phyloP scores from a whole-genome alignment of 1,139 yeast species.

The Magnusiomyces clavatus region DNA sequence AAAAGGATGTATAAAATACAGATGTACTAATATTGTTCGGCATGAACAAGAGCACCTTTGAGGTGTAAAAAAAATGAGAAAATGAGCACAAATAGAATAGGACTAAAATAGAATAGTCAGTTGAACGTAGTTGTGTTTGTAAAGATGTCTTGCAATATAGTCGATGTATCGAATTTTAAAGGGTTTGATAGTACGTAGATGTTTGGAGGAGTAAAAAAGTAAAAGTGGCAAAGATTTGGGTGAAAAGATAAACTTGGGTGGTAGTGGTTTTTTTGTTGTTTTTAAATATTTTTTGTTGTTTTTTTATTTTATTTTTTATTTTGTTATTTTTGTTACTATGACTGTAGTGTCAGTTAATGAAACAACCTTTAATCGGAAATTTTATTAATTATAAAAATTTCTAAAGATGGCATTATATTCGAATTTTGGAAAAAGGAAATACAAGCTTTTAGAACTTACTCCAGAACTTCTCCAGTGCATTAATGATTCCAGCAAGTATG shows the following conservation, averaged over 20 bases:
- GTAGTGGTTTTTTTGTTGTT: neutral
- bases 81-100: too few species aligned
- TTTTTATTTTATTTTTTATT: neutral
- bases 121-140: too few species aligned
- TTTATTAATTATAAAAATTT: too few species aligned
- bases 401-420: slow-evolving; percentile 12
- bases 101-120: too few species aligned
- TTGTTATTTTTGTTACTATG: neutral
- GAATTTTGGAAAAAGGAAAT: slow-evolving; percentile 10
- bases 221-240: neutral
- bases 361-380: neutral
- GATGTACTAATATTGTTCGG: too few species aligned
- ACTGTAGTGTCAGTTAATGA: neutral
- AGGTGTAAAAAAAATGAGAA: too few species aligned
- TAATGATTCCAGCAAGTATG: slow-evolving; percentile 7
- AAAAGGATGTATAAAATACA: too few species aligned
- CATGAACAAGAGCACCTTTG: too few species aligned
- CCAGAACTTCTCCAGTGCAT: slow-evolving; percentile 10
- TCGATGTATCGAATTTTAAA: too few species aligned
- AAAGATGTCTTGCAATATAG: too few species aligned
- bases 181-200: too few species aligned
- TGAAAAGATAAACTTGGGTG: neutral
- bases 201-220: neutral
- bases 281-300: neutral
- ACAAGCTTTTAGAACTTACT: slow-evolving; percentile 11